Percentiles rank a stretch among this genome's conserved stretches.
Evolutionary conservation across 1,139 yeast genomes (phyloP).

Genomic region (Geotrichum klebahnii): DNA sequence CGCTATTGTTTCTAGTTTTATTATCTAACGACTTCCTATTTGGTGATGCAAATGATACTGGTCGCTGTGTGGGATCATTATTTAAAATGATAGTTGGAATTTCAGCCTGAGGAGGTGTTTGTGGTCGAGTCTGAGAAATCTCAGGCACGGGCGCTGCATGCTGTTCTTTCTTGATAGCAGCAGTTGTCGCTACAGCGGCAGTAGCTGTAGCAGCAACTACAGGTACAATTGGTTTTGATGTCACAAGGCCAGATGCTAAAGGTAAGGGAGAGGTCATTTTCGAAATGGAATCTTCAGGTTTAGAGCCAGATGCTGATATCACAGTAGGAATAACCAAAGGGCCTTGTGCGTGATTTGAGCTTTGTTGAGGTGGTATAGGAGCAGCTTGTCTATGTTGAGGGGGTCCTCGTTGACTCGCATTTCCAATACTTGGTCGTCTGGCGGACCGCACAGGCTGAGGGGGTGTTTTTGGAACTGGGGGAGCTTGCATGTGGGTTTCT

Average conservation of each 20-base stretch:
- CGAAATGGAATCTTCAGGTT: background rate
- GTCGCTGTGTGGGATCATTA: constrained; percentile 12
- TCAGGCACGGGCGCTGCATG: background rate
- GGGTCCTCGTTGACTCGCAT: background rate
- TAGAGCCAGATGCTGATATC: background rate
- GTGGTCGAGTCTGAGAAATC: constrained; percentile 1
- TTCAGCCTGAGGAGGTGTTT: constrained; percentile 1
- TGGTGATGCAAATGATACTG: constrained; percentile 4
- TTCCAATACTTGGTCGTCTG: constrained; percentile 8
- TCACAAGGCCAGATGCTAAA: background rate
- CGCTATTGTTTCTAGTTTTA: background rate
- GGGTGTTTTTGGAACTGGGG: constrained; percentile 8
- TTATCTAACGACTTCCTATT: background rate
- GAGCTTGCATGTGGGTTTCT: constrained; percentile 7
- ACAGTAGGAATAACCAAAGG: too few species aligned
- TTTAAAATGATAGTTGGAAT: constrained; percentile 14
- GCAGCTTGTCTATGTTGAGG: constrained; percentile 1
- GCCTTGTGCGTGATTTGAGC: too few species aligned
- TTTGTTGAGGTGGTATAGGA: too few species aligned
- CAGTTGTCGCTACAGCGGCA: background rate
- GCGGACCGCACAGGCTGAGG: background rate
- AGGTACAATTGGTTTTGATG: background rate
- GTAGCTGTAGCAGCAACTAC: background rate
- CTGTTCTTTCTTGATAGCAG: background rate
- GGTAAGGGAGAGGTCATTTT: background rate